Conservation (phyloP, 2,329 filamentous ascomycete genomes). For the Ophiostoma ulmi region DNA sequence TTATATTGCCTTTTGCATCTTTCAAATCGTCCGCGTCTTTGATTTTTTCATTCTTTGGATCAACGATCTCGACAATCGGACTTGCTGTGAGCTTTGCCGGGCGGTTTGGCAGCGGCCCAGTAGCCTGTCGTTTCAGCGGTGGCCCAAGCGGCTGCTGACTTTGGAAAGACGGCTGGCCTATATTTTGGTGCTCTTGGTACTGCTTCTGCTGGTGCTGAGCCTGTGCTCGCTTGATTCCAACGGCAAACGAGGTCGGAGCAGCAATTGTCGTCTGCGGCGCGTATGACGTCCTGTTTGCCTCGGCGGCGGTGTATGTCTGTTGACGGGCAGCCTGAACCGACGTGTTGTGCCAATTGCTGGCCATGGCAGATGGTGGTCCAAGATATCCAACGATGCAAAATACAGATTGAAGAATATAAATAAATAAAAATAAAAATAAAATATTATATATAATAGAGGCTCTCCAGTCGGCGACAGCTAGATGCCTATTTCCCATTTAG, state of each 20-base stretch:
- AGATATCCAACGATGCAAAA: background rate
- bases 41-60: background rate
- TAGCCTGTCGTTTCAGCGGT: constrained; percentile 6
- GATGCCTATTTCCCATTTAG: background rate
- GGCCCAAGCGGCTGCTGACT: background rate
- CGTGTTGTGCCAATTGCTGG: constrained; percentile 24
- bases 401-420: background rate
- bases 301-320: constrained; percentile 6
- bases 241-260: constrained; percentile 9
- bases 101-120: constrained; percentile 6
- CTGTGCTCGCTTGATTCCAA: constrained; percentile 20
- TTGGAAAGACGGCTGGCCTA: background rate
- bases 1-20: constrained; percentile 10
- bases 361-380: background rate
- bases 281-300: background rate
- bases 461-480: no score
- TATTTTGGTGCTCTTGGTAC: background rate
- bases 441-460: no score
- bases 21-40: background rate
- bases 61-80: background rate
- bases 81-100: constrained; percentile 11
- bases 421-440: background rate
- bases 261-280: constrained; percentile 16
- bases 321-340: constrained; percentile 24
- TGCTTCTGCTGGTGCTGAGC: background rate